Base-by-base conservation (phyloP, 106 monocot species). In the Dendrobium officinale region DNA sequence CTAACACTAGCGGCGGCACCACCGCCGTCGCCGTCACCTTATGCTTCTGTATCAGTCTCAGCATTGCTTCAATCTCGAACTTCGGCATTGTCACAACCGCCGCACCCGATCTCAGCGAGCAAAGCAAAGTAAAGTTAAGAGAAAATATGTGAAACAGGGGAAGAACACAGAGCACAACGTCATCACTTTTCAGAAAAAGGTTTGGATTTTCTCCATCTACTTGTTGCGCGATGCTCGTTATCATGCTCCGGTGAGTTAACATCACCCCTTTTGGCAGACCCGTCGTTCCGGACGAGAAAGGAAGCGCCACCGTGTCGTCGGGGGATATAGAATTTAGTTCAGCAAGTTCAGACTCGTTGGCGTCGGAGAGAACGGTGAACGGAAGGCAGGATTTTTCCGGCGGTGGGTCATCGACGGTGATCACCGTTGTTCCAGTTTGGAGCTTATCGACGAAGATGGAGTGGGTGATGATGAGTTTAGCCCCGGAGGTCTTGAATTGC, bases 131-230 rank as follows among this genome's bases (percentile, higher is more conserved):
- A 24, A 92, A 92, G 83, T 89, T 94, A 37, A 97, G 79, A 9
- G 96, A 87, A 85, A 92, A 97, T 6, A 97, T 92, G 82, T 97
- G 96, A 79, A 97, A 97, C 75, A 97, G 64, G 2, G 96, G 96
- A 2, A 97, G 89, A 66, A 97, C 96, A 84, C 96, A 97, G 2
- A 97, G 90, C 73, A 94, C 85, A 24, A 97, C 90, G 77, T 97
- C 96, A 15, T 85, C 82, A 0, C 19, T 8, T 8, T 26, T 80
- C 31, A 97, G 58, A 75, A 85, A 73, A 6, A 97, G 84, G 80
- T 97, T 93, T 4, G 96, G 96, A 79, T 97, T 97, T 31, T 90
- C 96, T 27, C 96, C 93, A 77, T 97, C 96, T 17, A 94, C 96
- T 77, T 92, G 96, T 83, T 97, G 96, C 15, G 94, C 90, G 1